phyloP scores from a whole-genome alignment of 257 asterid genomes.

The Galeopsis tetrahit region DNA sequence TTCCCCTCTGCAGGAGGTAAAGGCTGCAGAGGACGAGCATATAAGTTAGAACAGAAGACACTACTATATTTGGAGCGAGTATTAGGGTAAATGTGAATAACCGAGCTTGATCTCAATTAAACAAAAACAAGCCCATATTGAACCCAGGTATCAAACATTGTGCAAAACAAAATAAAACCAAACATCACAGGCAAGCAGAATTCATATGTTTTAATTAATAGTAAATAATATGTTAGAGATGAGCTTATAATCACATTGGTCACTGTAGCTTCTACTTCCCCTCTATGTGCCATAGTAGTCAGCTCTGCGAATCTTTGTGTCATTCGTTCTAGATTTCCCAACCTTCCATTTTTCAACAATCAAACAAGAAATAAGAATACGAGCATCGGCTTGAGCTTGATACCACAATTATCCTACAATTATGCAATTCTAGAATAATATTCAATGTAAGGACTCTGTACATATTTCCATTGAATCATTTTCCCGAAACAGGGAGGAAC shows the following conservation, averaged over 20 bases:
- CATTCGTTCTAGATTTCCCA: slow-evolving; percentile 53
- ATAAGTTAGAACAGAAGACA: background rate
- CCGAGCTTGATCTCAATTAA: background rate
- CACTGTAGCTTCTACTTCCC: slow-evolving; percentile 72
- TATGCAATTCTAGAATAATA: background rate
- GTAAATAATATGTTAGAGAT: background rate
- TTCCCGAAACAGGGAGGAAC: background rate
- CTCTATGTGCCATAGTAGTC: slow-evolving; percentile 82
- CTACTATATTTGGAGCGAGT: background rate
- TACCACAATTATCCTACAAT: background rate
- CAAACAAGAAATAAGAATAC: too few relatives aligned
- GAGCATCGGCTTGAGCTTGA: too few relatives aligned
- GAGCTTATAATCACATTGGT: slow-evolving; percentile 76
- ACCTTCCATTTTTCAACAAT: slow-evolving; percentile 46
- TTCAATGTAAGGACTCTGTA: background rate
- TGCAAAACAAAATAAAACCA: too few relatives aligned
- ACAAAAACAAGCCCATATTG: background rate
- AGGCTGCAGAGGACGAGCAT: slow-evolving; percentile 45
- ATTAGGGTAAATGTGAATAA: background rate
- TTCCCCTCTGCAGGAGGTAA: slow-evolving; percentile 74
- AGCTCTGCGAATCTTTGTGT: slow-evolving; percentile 68
- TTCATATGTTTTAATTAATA: too few relatives aligned
- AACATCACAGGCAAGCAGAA: too few relatives aligned
- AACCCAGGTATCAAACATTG: too few relatives aligned
- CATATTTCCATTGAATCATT: background rate